These are phyloP conservation scores for Ilex aquifolium DNA, from an alignment of 257 asterid species.

Conservation along the genomic window DNA sequence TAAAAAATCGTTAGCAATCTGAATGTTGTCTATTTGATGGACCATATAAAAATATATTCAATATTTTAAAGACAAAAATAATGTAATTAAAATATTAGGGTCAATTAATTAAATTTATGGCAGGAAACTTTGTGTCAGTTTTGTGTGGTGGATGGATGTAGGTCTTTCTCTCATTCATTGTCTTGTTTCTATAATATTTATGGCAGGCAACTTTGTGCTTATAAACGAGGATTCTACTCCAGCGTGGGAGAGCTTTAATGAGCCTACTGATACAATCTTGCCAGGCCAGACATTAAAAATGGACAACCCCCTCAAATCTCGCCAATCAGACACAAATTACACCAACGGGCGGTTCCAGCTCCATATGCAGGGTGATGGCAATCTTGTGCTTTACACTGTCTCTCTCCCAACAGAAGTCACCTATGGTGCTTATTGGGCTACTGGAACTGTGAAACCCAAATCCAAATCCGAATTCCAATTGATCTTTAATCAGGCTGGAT, in stretches of 20 bases:
- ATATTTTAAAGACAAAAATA: too few species aligned
- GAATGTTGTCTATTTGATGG: too few species aligned
- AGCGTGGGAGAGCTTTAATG: not conserved
- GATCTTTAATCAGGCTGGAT: not conserved
- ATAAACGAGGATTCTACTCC: not conserved
- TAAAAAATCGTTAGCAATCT: too few species aligned
- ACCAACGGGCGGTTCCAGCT: not conserved
- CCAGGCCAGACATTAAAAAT: not conserved
- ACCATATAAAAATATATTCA: too few species aligned
- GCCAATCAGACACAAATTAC: not conserved
- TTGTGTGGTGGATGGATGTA: too few species aligned
- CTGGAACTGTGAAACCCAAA: not conserved
- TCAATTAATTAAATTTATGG: too few species aligned
- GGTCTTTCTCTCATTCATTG: too few species aligned
- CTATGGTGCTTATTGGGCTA: not conserved
- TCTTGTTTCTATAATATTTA: too few species aligned
- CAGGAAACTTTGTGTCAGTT: too few species aligned
- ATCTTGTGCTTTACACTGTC: not conserved
- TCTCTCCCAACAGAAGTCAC: too few species aligned
- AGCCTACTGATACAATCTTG: not conserved
- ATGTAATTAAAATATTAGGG: too few species aligned
- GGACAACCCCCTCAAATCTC: not conserved
- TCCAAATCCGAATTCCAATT: not conserved
- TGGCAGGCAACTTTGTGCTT: not conserved
- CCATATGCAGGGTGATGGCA: not conserved